A percentile compares a stretch with the other conserved stretches of the same genome.
phyloP scores from a whole-genome alignment of 2,329 filamentous ascomycete species.

The Pseudogymnoascus sp. region DNA sequence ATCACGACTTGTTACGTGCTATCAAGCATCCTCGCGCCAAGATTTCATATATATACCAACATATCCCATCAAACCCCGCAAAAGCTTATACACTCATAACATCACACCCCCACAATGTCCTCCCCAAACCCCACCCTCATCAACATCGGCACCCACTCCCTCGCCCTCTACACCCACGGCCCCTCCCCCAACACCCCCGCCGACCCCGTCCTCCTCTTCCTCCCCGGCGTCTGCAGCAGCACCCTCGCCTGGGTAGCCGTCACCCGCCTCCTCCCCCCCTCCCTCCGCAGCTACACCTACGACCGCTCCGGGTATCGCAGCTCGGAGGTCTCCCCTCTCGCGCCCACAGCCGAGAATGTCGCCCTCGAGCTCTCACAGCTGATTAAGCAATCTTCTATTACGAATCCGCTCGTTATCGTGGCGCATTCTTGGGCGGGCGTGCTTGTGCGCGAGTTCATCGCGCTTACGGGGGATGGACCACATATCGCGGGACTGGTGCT shows the following conservation, averaged over 20 bases:
- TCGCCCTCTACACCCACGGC: constrained; percentile 12
- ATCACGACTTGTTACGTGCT: background rate
- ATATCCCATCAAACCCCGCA: background rate
- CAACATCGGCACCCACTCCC: constrained; percentile 14
- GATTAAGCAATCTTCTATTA: constrained; percentile 10
- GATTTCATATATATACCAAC: background rate
- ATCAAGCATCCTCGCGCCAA: background rate
- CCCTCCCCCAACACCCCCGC: constrained; percentile 1
- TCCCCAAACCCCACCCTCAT: background rate
- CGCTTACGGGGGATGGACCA: background rate
- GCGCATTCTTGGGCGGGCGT: constrained; percentile 17
- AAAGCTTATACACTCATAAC: background rate
- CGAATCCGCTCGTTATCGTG: constrained; percentile 15
- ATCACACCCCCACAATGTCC: background rate
- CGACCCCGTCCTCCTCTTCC: constrained; percentile 12
- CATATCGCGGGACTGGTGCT: constrained; percentile 18
- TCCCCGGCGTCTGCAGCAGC: constrained; percentile 11
- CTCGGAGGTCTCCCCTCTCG: constrained; percentile 10
- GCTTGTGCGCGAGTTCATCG: constrained; percentile 14
- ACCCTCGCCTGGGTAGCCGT: constrained; percentile 14
- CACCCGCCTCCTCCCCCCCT: constrained; percentile 1
- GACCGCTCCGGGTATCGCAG: constrained; percentile 15
- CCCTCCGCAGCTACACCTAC: constrained; percentile 12
- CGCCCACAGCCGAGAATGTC: constrained; percentile 13
- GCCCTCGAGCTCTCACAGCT: constrained; percentile 13